These are phyloP conservation scores for Holtermanniella nyarrowii DNA, from an alignment of 768 basidiomycete species.

Conservation along the genomic window DNA sequence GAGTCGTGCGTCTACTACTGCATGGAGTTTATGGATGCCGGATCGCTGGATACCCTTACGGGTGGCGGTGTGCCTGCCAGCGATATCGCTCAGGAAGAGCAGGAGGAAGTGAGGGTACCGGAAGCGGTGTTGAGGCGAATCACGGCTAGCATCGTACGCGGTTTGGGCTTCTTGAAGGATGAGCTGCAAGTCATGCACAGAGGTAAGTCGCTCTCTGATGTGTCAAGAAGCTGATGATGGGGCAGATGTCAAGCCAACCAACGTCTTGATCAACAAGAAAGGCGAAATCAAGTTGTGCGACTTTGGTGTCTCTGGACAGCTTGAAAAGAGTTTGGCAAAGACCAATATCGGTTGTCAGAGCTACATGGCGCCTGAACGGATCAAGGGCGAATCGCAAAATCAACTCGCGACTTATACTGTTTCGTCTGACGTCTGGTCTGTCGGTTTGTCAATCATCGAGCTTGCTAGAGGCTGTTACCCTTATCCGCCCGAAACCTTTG, in stretches of 20 bases:
- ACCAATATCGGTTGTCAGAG: constrained; percentile 98
- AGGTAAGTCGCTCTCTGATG: constrained; percentile 41
- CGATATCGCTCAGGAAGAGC: constrained; percentile 6
- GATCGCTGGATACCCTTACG: constrained; percentile 77
- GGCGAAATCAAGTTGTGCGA: constrained; percentile 93
- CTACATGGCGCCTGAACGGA: constrained; percentile 98
- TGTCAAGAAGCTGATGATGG: not conserved
- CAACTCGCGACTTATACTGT: constrained; percentile 85
- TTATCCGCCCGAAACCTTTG: constrained; percentile 94
- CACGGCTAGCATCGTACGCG: constrained; percentile 69
- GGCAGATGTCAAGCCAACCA: constrained; percentile 83
- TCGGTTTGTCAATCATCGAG: constrained; percentile 88
- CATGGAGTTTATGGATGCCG: constrained; percentile 99
- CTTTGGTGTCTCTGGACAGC: constrained; percentile 96
- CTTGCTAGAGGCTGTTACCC: constrained; percentile 80
- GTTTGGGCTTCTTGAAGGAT: constrained; percentile 91
- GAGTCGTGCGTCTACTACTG: constrained; percentile 99
- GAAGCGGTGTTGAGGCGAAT: constrained; percentile 78
- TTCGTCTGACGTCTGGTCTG: constrained; percentile 90
- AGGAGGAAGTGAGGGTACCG: constrained; percentile 20
- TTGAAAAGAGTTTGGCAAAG: constrained; percentile 90
- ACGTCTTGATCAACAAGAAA: constrained; percentile 76
- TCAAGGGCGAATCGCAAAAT: constrained; percentile 84
- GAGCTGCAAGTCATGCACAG: constrained; percentile 77
- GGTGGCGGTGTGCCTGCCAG: constrained; percentile 47